These are phyloP conservation scores for Yarrowia sp. DNA, from an alignment of 805 yeast species.

Conservation along the genomic window DNA sequence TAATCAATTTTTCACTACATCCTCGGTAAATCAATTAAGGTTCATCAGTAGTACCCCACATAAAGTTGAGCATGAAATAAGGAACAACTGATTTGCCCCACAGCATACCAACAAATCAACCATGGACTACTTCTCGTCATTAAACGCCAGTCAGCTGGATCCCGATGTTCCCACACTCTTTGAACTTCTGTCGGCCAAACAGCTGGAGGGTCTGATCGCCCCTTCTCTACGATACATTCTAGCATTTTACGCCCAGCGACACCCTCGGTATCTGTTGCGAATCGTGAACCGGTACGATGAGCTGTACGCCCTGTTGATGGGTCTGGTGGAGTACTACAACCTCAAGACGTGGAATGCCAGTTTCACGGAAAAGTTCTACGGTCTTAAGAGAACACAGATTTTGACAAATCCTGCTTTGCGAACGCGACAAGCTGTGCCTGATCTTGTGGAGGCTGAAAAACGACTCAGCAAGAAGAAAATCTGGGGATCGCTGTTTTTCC, in stretches of 20 bases:
- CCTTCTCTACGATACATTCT: slow-evolving; percentile 80
- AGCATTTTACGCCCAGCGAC: slow-evolving; percentile 73
- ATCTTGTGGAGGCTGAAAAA: slow-evolving; percentile 49
- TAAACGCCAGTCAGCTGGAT: slow-evolving; percentile 74
- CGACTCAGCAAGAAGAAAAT: slow-evolving; percentile 55
- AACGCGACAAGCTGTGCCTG: slow-evolving; percentile 38
- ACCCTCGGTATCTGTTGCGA: slow-evolving; percentile 66
- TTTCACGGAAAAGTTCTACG: slow-evolving; percentile 90
- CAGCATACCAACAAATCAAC: background rate
- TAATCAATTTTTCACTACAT: background rate
- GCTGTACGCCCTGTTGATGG: slow-evolving; percentile 58
- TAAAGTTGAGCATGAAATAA: slow-evolving; percentile 20
- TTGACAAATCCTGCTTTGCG: slow-evolving; percentile 36
- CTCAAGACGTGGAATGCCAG: slow-evolving; percentile 75
- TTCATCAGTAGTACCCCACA: background rate
- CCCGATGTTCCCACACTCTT: slow-evolving; percentile 80
- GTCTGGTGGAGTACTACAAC: slow-evolving; percentile 67
- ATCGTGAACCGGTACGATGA: slow-evolving; percentile 75
- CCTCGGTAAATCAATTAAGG: background rate
- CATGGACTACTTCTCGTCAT: slow-evolving; percentile 78
- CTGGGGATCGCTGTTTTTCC: slow-evolving; percentile 48
- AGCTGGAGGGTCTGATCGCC: slow-evolving; percentile 70
- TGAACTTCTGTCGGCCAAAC: slow-evolving; percentile 79
- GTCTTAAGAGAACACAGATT: slow-evolving; percentile 60
- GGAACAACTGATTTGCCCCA: background rate